phyloP scores from a whole-genome alignment of 805 yeast species.

The Teunomyces barrocoloradensis region DNA sequence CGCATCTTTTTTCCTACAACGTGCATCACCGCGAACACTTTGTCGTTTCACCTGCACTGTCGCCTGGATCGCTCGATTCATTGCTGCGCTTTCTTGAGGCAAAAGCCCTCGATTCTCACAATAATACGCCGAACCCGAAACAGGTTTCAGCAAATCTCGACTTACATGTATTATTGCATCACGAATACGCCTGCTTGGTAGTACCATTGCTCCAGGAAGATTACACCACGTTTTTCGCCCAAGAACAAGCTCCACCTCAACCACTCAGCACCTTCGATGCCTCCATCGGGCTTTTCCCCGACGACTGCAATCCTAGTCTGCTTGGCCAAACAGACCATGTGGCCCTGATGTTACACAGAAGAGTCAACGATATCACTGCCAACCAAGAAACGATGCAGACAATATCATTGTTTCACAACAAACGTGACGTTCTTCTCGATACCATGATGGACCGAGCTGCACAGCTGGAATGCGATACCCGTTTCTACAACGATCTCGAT shows the following conservation, averaged over 20 bases:
- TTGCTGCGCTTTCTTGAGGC: background rate
- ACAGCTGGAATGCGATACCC: background rate
- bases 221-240: background rate
- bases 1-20: conserved; percentile 13
- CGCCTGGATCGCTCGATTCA: conserved; percentile 1
- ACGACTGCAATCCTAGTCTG: background rate
- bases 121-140: too few species aligned
- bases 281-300: background rate
- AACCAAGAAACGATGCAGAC: background rate
- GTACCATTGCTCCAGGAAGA: background rate
- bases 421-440: background rate
- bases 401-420: background rate
- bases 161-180: background rate
- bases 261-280: too few species aligned
- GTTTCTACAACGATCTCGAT: background rate
- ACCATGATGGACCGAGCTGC: background rate
- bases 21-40: conserved; percentile 12
- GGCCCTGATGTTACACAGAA: background rate
- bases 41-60: background rate
- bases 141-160: background rate
- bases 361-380: background rate
- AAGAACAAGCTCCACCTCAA: background rate
- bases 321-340: background rate
- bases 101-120: background rate
- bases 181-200: background rate